phyloP scores from a whole-genome alignment of 2,329 filamentous ascomycete genomes.

The Pyricularia grisea region DNA sequence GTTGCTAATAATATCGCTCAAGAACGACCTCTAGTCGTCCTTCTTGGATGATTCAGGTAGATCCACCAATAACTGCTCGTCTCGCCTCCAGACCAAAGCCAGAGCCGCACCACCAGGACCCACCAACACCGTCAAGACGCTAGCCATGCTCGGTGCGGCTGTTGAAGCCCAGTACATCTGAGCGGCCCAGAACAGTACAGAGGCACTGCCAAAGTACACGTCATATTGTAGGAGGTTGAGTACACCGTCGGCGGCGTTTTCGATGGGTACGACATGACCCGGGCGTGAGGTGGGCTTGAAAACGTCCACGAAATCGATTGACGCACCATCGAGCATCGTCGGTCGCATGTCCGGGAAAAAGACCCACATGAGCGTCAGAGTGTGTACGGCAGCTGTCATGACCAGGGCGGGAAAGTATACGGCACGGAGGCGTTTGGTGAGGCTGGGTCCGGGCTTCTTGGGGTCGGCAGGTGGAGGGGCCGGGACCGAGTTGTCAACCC shows the following conservation, averaged over 20 bases:
- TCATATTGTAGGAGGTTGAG: slow-evolving; percentile 2
- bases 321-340: not conserved
- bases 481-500: not conserved
- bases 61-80: not conserved
- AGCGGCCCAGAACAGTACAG: not conserved
- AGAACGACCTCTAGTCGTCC: not conserved
- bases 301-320: not conserved
- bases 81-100: slow-evolving; percentile 2
- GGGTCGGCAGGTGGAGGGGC: not conserved
- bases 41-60: not conserved
- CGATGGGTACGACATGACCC: not conserved
- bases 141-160: not conserved
- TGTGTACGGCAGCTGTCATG: not conserved
- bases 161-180: not conserved
- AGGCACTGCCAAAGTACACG: not conserved
- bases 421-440: not conserved
- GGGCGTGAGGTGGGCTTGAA: not conserved
- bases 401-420: slow-evolving; percentile 1
- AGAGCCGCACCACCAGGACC: slow-evolving; percentile 1
- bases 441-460: not conserved
- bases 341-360: slow-evolving; percentile 1
- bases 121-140: slow-evolving; percentile 1
- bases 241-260: not conserved
- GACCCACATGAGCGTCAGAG: not conserved
- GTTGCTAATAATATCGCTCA: too few species aligned